phyloP scores from a whole-genome alignment of 345 rosid species.

The Rubroshorea leprosula region DNA sequence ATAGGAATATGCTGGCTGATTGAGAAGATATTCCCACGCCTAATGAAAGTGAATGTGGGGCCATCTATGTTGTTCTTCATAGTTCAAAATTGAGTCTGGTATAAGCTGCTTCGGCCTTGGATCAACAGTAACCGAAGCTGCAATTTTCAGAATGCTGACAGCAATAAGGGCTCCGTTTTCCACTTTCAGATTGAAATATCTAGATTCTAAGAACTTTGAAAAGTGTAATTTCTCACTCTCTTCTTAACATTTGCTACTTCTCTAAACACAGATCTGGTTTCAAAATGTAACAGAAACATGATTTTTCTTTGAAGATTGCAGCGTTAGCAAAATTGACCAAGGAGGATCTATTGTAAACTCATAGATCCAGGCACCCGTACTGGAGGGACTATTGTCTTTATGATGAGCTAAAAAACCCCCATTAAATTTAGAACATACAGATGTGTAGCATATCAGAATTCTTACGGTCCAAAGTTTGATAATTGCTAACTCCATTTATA shows the following conservation, averaged over 20 bases:
- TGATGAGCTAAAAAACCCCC: too few species aligned
- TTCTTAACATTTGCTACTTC: neutral
- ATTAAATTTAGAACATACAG: too few species aligned
- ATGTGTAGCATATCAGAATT: neutral
- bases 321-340: slow-evolving; percentile 8
- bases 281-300: neutral
- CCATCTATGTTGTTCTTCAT: neutral
- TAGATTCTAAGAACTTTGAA: slow-evolving; percentile 5
- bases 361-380: too few species aligned
- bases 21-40: neutral
- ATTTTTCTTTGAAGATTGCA: neutral
- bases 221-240: neutral
- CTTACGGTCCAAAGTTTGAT: neutral
- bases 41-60: neutral
- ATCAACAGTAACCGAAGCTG: neutral
- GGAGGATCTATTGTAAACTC: too few species aligned
- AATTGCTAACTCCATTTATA: neutral
- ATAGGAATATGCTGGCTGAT: neutral
- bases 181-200: neutral
- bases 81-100: neutral
- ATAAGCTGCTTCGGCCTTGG: slow-evolving; percentile 4
- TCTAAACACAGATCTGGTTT: neutral
- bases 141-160: neutral
- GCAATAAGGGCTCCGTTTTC: neutral
- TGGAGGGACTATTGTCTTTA: too few species aligned